Evolutionary conservation across 2,329 filamentous ascomycete species (phyloP), one percentile per base, ranked within the genome.

Genomic region (Pseudodiploospora longispora): DNA sequence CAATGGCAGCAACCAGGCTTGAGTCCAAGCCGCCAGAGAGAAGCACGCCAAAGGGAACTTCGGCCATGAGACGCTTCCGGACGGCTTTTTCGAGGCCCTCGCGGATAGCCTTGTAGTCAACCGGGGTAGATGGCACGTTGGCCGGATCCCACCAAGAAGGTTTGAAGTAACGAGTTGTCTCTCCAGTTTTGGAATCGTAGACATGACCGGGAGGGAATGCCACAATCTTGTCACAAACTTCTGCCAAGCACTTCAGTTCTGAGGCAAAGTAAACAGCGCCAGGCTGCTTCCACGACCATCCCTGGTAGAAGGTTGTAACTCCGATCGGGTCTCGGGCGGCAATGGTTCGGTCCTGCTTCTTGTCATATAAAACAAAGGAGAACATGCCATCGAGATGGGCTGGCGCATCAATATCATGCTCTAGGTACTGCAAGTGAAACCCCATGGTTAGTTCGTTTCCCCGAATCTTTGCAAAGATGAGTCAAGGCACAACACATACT

Each of bases 351-450:
- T 98, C 86, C 66, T 89, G 82, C 55, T 80, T 83, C 78, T 95
- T 95, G 74, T 98, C 93, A 70, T 95, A 95, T 42, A 98, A 79
- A 45, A 98, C 90, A 72, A 94, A 98, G 10, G 91, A 96, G 78
- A 98, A 98, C 93, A 98, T 98, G 72, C 93, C 93, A 65, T 98
- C 93, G 55, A 98, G 82, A 68, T 88, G 76, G 69, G 91, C 93
- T 50, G 93, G 90, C 47, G 91, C 88, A 60, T 97, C 89, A 55
- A 94, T 76, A 59, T 83, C 93, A 77, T 94, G 80, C 69, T 97
- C 82, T 71, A 89, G 78, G 65, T 98, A 98, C 87, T 95, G 36
- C 27, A 12, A 38, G 36, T 4, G 30, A 19, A 19, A 19, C 19
- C 19, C 19, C 19, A 19, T 19, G 34, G 34, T 29, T 19, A 19